phyloP scores from a whole-genome alignment of 1,284 basidiomycete genomes.

The Papiliotrema terrestris region DNA sequence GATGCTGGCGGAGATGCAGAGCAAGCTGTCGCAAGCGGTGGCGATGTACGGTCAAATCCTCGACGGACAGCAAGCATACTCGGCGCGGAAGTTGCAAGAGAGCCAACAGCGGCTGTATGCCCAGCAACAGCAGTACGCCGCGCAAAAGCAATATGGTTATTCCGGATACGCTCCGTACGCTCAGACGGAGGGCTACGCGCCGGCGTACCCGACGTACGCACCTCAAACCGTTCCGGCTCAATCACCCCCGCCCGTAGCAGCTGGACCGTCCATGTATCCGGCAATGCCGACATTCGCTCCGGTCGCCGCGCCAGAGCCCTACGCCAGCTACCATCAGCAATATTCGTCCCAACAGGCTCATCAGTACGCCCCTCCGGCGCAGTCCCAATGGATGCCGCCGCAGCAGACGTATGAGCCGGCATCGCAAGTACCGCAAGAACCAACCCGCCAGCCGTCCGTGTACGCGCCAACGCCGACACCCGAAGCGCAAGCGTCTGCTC shows the following conservation, averaged over 20 bases:
- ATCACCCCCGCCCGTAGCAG: slow-evolving; percentile 1
- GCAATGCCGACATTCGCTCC: slow-evolving; percentile 17
- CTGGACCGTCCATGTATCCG: slow-evolving; percentile 24
- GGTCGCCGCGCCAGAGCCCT: slow-evolving; percentile 12
- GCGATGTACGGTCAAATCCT: slow-evolving; percentile 82
- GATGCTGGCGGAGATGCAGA: slow-evolving; percentile 85
- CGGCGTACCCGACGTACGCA: slow-evolving; percentile 9
- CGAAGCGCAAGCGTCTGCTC: slow-evolving; percentile 17
- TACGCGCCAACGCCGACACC: neutral
- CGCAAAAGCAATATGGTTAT: slow-evolving; percentile 10
- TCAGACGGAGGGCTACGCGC: slow-evolving; percentile 7
- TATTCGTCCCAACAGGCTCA: slow-evolving; percentile 13
- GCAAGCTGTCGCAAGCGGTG: slow-evolving; percentile 85
- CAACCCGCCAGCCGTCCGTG: slow-evolving; percentile 12
- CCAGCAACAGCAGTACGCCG: slow-evolving; percentile 8
- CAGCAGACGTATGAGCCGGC: neutral
- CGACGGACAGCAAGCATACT: slow-evolving; percentile 63
- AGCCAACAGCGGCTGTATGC: slow-evolving; percentile 32
- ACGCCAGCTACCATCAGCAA: slow-evolving; percentile 15
- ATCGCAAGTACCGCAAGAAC: slow-evolving; percentile 9
- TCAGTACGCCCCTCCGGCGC: slow-evolving; percentile 33
- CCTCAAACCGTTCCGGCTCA: slow-evolving; percentile 1
- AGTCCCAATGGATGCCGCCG: neutral
- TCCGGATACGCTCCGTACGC: slow-evolving; percentile 4
- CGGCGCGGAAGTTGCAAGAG: slow-evolving; percentile 42